Conservation (phyloP, 176 grass and related monocot species). For the Hsuehochloa calcarea region DNA sequence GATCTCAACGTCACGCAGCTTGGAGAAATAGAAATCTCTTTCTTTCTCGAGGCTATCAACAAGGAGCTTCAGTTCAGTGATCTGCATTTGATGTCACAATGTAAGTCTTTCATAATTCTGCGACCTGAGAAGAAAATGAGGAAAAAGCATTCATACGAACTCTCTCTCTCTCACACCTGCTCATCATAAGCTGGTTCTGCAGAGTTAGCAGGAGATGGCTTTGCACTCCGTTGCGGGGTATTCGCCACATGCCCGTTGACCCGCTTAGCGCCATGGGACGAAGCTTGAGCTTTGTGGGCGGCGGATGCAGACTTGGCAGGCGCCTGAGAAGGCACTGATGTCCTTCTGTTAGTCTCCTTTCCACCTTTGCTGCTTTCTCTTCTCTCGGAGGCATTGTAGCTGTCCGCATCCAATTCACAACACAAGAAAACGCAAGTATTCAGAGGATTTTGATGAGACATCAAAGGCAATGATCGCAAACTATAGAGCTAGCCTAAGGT, state of each 20-base stretch:
- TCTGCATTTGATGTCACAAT: conserved; percentile 48
- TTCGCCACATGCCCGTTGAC: conserved; percentile 42
- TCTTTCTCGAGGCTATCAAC: conserved; percentile 96
- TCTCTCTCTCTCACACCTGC: conserved; percentile 40
- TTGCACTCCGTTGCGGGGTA: conserved; percentile 42
- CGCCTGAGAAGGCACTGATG: conserved; percentile 52
- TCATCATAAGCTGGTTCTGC: conserved; percentile 61
- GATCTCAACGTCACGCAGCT: conserved; percentile 89
- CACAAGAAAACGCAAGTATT: not conserved
- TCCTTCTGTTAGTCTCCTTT: conserved; percentile 85
- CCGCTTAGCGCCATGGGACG: conserved; percentile 45
- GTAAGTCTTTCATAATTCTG: not conserved
- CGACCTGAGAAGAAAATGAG: not conserved
- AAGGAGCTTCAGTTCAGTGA: conserved; percentile 81
- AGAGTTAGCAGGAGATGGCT: conserved; percentile 45
- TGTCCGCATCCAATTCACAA: not conserved
- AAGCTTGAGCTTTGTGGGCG: conserved; percentile 46
- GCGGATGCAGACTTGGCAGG: conserved; percentile 46
- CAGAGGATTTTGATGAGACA: not conserved
- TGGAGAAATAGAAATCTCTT: conserved; percentile 94
- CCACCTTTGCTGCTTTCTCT: conserved; percentile 86
- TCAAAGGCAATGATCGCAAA: not conserved
- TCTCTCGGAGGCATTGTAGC: conserved; percentile 84
- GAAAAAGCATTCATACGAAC: not conserved
- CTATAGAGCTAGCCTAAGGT: not conserved